Conservation (phyloP, 306 rosid species). For the Canavalia ensiformis region DNA sequence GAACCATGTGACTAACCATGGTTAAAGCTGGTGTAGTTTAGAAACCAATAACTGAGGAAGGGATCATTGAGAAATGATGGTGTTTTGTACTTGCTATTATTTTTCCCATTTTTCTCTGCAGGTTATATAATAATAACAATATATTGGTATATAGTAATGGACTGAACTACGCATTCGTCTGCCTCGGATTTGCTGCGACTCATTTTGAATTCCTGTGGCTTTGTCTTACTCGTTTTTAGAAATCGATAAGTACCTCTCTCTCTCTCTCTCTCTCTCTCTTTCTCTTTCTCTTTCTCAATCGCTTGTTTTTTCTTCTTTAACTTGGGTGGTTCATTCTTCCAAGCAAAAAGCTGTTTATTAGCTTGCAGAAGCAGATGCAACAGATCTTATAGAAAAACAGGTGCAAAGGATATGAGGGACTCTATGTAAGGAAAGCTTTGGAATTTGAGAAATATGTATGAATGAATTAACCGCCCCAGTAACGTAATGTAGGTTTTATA, state of each 20-base stretch:
- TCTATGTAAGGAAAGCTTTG: constrained; percentile 61
- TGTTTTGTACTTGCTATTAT: constrained; percentile 58
- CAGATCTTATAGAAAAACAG: constrained; percentile 86
- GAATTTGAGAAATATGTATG: constrained; percentile 63
- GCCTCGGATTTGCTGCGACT: constrained; percentile 64
- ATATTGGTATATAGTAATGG: neutral
- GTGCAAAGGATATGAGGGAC: constrained; percentile 69
- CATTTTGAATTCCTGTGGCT: constrained; percentile 64
- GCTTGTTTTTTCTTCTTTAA: constrained; percentile 42
- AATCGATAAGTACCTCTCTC: constrained; percentile 61
- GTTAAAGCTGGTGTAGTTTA: constrained; percentile 62
- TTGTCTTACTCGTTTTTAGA: constrained; percentile 84
- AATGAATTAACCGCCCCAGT: constrained; percentile 53
- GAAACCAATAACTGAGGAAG: constrained; percentile 55
- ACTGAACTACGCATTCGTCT: constrained; percentile 56
- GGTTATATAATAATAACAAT: too few species aligned
- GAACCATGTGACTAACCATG: constrained; percentile 70
- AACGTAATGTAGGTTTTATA: constrained; percentile 44
- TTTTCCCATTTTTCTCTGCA: neutral
- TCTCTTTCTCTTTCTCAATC: constrained; percentile 22
- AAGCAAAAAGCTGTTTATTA: constrained; percentile 91
- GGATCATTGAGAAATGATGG: constrained; percentile 95
- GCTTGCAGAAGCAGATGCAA: constrained; percentile 83
- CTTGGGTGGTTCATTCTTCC: constrained; percentile 78
- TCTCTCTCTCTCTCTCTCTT: constrained; percentile 46